Evolutionary conservation across 257 asterid genomes (phyloP).

Genomic region (Solanum sparsipilum): DNA sequence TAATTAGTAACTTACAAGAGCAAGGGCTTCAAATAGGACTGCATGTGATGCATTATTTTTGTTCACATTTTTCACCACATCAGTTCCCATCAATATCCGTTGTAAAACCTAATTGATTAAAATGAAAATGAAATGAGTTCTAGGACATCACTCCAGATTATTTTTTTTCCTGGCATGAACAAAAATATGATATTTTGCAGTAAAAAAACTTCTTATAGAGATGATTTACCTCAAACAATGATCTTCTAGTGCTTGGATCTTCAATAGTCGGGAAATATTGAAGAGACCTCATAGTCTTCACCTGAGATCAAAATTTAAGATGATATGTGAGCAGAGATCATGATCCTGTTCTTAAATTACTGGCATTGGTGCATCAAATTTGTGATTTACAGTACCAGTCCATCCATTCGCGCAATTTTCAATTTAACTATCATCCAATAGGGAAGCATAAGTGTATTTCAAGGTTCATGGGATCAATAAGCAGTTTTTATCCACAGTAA

Average conservation of each 20-base stretch:
- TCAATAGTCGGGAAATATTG: constrained; percentile 96
- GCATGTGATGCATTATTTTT: constrained; percentile 99
- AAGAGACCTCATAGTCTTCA: constrained; percentile 98
- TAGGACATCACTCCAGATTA: not conserved
- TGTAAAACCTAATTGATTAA: constrained; percentile 66
- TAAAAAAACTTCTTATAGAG: not conserved
- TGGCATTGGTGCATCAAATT: not conserved
- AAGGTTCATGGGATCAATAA: not conserved
- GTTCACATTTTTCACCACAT: constrained; percentile 98
- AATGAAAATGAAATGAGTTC: not conserved
- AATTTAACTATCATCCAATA: not conserved
- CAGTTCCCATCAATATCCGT: constrained; percentile 97
- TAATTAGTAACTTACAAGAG: constrained; percentile 54
- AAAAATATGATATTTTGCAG: not conserved
- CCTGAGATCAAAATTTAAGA: constrained; percentile 30
- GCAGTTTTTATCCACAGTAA: not conserved
- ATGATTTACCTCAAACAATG: constrained; percentile 81
- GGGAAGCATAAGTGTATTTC: not conserved
- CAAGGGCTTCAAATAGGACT: constrained; percentile 98
- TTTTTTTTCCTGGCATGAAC: not conserved
- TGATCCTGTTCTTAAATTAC: not conserved
- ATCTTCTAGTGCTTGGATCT: constrained; percentile 94
- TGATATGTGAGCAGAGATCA: not conserved
- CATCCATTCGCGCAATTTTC: not conserved
- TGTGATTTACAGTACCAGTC: not conserved